Base-by-base conservation (phyloP, 1,284 basidiomycete genomes). In the Ustanciosporium gigantosporum region DNA sequence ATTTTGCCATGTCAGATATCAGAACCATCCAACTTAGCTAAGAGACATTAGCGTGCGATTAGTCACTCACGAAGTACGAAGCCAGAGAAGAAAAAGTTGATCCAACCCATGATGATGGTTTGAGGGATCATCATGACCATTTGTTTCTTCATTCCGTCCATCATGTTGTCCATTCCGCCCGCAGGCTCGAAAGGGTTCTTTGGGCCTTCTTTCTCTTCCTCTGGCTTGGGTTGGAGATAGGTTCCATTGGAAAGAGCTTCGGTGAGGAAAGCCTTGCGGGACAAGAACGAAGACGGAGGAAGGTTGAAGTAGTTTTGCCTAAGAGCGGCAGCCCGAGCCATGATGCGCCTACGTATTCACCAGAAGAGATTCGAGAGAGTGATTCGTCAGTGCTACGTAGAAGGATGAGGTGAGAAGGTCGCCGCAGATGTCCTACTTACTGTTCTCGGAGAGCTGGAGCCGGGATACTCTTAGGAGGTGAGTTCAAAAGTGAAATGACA, bases 91-190 rank as follows among this genome's bases (percentile, higher is more conserved):
- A 98, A 98, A 79, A 94, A 93, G 80, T 94, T 96, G 82, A 99
- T 95, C 90, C 95, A 98, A 59, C 93, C 94, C 95, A 98, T 98
- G 71, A 98, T 93, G 61, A 97, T 83, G 87, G 97, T 97, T 47
- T 78, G 77, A 5, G 77, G 77, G 19, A 78, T 68, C 77, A 78
- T 78, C 73, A 76, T 76, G 44, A 97, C 92, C 83, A 92, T 92
- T 80, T 97, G 94, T 41, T 94, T 95, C 83, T 97, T 98, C 88
- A 98, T 90, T 41, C 90, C 90, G 23, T 92, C 85, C 92, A 98
- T 95, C 91, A 98, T 95, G 22, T 88, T 88, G 59, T 98, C 95
- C 92, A 98, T 96, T 39, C 87, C 86, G 29, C 84, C 85, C 5
- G 91, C 90, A 80, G 98, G 92, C 5, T 84, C 84, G 72, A 98